Percentiles rank a stretch among this genome's conserved stretches.
Evolutionary conservation across 441 rosid species (phyloP).

Genomic region (Erodium texanum): DNA sequence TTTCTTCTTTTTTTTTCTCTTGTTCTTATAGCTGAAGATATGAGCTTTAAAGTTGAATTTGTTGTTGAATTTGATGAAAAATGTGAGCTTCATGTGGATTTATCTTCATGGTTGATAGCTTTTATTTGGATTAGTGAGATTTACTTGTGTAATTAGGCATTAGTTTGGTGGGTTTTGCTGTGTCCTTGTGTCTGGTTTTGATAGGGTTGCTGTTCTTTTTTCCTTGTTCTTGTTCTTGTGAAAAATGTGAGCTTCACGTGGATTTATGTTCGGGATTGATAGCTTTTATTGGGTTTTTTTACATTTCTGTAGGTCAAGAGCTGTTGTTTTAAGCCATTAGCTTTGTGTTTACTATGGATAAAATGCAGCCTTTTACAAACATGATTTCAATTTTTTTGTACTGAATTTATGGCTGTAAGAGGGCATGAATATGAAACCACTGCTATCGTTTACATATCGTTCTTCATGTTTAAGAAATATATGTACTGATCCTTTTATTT

Average conservation of each 20-base stretch:
- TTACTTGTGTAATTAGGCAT: background rate
- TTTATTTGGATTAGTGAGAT: background rate
- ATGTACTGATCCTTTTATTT: background rate
- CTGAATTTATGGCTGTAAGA: too few relatives aligned
- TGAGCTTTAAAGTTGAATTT: background rate
- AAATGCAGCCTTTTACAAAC: too few relatives aligned
- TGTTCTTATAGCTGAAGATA: background rate
- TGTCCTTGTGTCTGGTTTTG: conserved; percentile 7
- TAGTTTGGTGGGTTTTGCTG: background rate
- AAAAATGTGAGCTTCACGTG: background rate
- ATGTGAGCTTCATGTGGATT: background rate
- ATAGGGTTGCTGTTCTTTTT: background rate
- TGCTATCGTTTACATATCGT: background rate
- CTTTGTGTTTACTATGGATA: too few relatives aligned
- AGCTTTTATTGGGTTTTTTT: background rate
- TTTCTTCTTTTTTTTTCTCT: background rate
- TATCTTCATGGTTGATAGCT: background rate
- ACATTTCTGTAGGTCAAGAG: background rate
- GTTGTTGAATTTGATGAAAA: background rate
- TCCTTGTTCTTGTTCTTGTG: background rate
- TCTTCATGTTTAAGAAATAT: background rate
- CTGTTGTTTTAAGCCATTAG: background rate
- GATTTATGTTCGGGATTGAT: background rate
- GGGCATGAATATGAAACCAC: background rate
- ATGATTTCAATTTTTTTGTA: too few relatives aligned